Base-by-base conservation (phyloP, 768 basidiomycete species). In the Rhodocollybia butyracea region DNA sequence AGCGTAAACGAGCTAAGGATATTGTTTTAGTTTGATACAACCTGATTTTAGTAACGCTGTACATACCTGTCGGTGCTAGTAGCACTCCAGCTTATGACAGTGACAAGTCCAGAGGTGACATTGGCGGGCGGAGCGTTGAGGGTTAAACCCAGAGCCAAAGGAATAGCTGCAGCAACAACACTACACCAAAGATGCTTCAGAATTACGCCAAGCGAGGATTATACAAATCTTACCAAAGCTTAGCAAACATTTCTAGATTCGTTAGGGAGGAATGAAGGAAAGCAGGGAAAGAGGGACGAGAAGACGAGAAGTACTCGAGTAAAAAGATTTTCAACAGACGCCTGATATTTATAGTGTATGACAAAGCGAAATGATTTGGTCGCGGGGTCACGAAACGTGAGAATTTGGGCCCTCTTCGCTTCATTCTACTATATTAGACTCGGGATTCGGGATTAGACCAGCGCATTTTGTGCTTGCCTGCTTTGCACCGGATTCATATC, bases 201-300 rank as follows among this genome's bases (percentile, higher is more conserved):
- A 11, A 19, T 32, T 12, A 19, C 7, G 13, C 5, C 5, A 22
- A 11, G 21, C 2, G 4, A 7, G 19, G 21, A 5, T 15, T 10
- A 17, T 10, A 11, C 29, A 30, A 12, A 4, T 7, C 51, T 19
- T 15, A 53, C 51, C 19, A 22, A 42, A 31, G 24, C 30, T 42
- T 53, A n/a, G 51, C 51, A 19, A 53, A 53, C 51, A 53, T 53
- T 5, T 53, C 42, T 15, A 42, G 27, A 27, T 38, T 29, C 39
- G 51, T 53, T 11, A 41, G 13, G 24, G 22, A 29, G 27, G 19
- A 51, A 21, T n/a, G n/a, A n/a, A n/a, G n/a, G n/a, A n/a, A n/a
- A n/a, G n/a, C n/a, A n/a, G n/a, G n/a, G n/a, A n/a, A n/a, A n/a
- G n/a, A n/a, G n/a, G n/a, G n/a, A n/a, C n/a, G n/a, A n/a, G n/a